Evolutionary conservation across 2,329 filamentous ascomycete genomes (phyloP).

Genomic region (Colletotrichum musae): DNA sequence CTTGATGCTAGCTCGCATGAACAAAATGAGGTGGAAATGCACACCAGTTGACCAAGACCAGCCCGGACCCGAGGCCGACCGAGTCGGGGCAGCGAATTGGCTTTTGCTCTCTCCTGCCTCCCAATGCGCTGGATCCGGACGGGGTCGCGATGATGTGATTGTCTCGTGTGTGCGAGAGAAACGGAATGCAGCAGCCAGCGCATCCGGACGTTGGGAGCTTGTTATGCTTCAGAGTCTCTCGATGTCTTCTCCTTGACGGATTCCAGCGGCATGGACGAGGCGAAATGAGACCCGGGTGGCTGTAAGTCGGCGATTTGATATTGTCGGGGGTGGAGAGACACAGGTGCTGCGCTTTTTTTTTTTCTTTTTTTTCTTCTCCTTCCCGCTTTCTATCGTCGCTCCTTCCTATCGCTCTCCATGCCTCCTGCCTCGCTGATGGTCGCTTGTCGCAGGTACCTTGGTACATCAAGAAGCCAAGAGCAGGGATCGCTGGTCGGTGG

Average conservation of each 20-base stretch:
- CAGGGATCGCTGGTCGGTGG: slow-evolving; percentile 34
- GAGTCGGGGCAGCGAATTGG: slow-evolving; percentile 34
- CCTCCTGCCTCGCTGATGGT: slow-evolving; percentile 10
- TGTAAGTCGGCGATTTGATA: slow-evolving; percentile 24
- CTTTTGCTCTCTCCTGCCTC: slow-evolving; percentile 30
- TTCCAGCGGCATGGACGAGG: slow-evolving; percentile 23
- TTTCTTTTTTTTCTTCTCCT: slow-evolving; percentile 2
- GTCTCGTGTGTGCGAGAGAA: slow-evolving; percentile 37
- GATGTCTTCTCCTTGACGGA: slow-evolving; percentile 8
- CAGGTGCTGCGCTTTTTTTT: no score
- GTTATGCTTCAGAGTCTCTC: slow-evolving; percentile 2
- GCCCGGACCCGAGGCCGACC: slow-evolving; percentile 34
- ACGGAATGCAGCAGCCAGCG: slow-evolving; percentile 31
- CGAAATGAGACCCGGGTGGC: slow-evolving; percentile 14
- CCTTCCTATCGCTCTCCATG: background rate
- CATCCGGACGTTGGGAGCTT: slow-evolving; percentile 15
- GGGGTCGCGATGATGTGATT: slow-evolving; percentile 39
- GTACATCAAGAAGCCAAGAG: slow-evolving; percentile 23
- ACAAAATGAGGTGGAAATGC: slow-evolving; percentile 40
- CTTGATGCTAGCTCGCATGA: slow-evolving; percentile 44
- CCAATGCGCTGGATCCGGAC: slow-evolving; percentile 38
- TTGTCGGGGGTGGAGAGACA: slow-evolving; percentile 24
- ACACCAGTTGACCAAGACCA: slow-evolving; percentile 21
- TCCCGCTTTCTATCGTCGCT: background rate
- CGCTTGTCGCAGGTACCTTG: slow-evolving; percentile 30